phyloP scores from a whole-genome alignment of 1,284 basidiomycete genomes.

The Earliella scabrosa region DNA sequence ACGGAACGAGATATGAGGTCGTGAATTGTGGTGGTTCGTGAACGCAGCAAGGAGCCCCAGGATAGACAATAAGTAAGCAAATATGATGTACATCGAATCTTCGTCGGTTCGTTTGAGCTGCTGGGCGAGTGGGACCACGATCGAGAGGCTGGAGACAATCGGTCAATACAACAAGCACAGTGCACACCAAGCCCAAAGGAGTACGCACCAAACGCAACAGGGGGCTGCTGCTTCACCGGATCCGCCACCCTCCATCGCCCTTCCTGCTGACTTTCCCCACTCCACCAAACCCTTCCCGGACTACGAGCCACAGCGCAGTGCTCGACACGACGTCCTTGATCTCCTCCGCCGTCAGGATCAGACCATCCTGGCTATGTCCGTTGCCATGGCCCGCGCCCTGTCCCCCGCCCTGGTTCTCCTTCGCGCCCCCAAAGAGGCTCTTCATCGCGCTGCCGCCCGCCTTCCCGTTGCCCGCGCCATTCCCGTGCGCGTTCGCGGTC shows the following conservation, averaged over 20 bases:
- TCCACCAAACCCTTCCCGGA: constrained; percentile 91
- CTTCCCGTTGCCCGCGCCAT: constrained; percentile 12
- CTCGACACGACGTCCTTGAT: constrained; percentile 92
- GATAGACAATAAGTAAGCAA: too few relatives aligned
- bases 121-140: too few relatives aligned
- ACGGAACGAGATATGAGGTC: background rate
- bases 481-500: constrained; percentile 8
- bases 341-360: constrained; percentile 85
- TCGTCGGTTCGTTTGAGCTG: too few relatives aligned
- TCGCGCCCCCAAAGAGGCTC: constrained; percentile 17
- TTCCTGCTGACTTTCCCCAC: constrained; percentile 80
- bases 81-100: too few relatives aligned
- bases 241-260: constrained; percentile 73
- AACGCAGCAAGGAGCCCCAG: background rate
- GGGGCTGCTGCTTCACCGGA: constrained; percentile 3
- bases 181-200: too few relatives aligned
- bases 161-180: too few relatives aligned
- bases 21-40: background rate
- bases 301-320: constrained; percentile 91
- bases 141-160: too few relatives aligned
- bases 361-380: constrained; percentile 22
- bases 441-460: constrained; percentile 10
- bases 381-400: constrained; percentile 12
- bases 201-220: background rate
- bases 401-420: constrained; percentile 12